Evolutionary conservation across 257 asterid species (phyloP), one percentile per base, ranked within the genome.

Genomic region (Nicotiana noctiflora): DNA sequence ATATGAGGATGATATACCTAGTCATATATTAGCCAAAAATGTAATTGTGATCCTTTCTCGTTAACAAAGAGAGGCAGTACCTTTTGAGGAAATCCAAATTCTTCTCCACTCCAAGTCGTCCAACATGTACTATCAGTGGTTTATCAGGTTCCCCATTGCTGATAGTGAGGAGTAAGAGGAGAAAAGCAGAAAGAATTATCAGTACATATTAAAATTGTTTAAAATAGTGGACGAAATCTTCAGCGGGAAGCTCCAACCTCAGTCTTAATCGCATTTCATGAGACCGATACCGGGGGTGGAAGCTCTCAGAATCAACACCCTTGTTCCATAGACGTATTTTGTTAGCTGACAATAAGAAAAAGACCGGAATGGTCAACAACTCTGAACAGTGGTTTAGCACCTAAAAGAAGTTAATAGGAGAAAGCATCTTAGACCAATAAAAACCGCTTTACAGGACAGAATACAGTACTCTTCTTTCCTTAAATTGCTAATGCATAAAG

Each of bases 241-340:
- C 62, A 25, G 79, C 40, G 0, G 8, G 44, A 81, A 77, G 53
- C 84, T 56, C 76, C 49, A 55, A 91, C 97, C 98, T 92, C 80
- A 95, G 83, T 84, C 91, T 87, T 52, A 86, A 32, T 70, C 99
- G 90, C 99, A 95, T 95, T 82, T 91, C 97, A 2, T 85, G 87
- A 62, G 90, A 86, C 76, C 85, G 88, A 86, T 88, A 93, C 72
- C 84, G 85, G 11, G 99, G 99, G 72, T 93, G 90, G 80, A 95
- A 95, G 86, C 97, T 93, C 81, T 93, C 98, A 10, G 98, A 93
- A 88, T 95, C 99, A 21, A 93, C 98, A 76, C 99, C 99, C 92
- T 95, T 95, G 81, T 91, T 92, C 99, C 99, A 95, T 27, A 93
- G 92, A 64, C 99, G 99, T 75, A 93, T 90, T 86, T 84, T 88